phyloP scores from a whole-genome alignment of 441 rosid species.

The Eutrema salsugineum region DNA sequence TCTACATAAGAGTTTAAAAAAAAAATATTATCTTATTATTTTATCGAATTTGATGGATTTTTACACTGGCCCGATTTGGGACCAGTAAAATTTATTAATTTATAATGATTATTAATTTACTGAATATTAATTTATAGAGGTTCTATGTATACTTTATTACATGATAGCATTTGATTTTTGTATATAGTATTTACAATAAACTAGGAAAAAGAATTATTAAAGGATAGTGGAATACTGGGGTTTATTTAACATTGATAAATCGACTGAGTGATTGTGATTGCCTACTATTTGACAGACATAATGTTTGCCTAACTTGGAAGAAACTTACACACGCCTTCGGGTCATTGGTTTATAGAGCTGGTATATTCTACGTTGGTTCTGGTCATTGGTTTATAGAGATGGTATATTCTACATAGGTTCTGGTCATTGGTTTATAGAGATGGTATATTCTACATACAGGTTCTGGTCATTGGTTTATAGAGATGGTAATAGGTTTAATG shows the following conservation, averaged over 20 bases:
- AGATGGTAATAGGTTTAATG: too few species aligned
- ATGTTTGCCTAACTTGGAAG: constrained; percentile 28
- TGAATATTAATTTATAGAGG: too few species aligned
- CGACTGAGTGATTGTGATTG: constrained; percentile 9
- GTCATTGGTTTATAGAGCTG: constrained; percentile 11
- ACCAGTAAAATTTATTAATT: too few species aligned
- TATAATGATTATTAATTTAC: too few species aligned
- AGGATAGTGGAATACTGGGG: neutral
- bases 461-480: neutral
- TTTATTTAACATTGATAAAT: neutral
- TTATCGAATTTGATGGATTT: too few species aligned
- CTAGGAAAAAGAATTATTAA: neutral
- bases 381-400: neutral
- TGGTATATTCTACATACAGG: neutral
- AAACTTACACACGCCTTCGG: neutral
- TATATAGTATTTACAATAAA: too few species aligned
- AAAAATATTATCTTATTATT: too few species aligned
- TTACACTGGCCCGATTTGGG: too few species aligned
- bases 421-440: neutral
- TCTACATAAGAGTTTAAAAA: too few species aligned
- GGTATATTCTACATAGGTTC: neutral
- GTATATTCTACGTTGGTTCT: neutral
- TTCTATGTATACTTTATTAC: too few species aligned
- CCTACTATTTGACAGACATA: neutral
- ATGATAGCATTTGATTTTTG: neutral